Evolutionary conservation across 768 basidiomycete species (phyloP).

Genomic region (Kwoniella shandongensis): DNA sequence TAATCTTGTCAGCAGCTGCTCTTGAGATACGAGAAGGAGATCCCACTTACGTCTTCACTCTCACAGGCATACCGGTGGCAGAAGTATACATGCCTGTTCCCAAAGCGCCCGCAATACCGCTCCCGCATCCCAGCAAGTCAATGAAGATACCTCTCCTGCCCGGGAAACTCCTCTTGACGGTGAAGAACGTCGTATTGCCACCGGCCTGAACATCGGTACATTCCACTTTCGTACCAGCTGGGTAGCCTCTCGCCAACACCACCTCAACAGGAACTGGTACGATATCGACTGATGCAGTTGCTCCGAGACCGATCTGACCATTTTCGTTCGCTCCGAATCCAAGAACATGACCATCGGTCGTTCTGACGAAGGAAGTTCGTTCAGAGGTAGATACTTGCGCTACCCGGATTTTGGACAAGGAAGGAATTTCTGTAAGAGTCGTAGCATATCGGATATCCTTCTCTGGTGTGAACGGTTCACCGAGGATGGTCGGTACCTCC

Average conservation of each 20-base stretch:
- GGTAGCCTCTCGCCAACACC: slow-evolving; percentile 64
- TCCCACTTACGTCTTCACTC: slow-evolving; percentile 62
- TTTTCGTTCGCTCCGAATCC: slow-evolving; percentile 88
- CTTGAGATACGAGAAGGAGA: background rate
- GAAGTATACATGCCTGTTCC: slow-evolving; percentile 64
- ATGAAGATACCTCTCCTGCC: slow-evolving; percentile 51
- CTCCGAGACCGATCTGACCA: slow-evolving; percentile 80
- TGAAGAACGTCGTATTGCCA: slow-evolving; percentile 64
- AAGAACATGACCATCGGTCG: slow-evolving; percentile 69
- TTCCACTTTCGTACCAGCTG: slow-evolving; percentile 59
- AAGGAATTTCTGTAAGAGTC: slow-evolving; percentile 72
- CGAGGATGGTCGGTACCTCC: slow-evolving; percentile 19
- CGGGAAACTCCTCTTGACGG: slow-evolving; percentile 62
- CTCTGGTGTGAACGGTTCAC: slow-evolving; percentile 37
- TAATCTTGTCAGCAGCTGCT: background rate
- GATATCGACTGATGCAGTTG: slow-evolving; percentile 63
- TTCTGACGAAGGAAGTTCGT: slow-evolving; percentile 71
- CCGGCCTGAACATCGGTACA: slow-evolving; percentile 71
- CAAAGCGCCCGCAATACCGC: slow-evolving; percentile 70
- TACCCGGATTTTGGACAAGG: slow-evolving; percentile 64
- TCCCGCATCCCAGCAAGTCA: slow-evolving; percentile 73
- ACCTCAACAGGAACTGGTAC: slow-evolving; percentile 85
- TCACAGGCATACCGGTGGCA: slow-evolving; percentile 68
- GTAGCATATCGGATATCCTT: slow-evolving; percentile 66
- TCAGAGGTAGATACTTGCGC: slow-evolving; percentile 71